Evolutionary conservation across 2,329 filamentous ascomycete genomes (phyloP).

Genomic region (Neurospora sp.): DNA sequence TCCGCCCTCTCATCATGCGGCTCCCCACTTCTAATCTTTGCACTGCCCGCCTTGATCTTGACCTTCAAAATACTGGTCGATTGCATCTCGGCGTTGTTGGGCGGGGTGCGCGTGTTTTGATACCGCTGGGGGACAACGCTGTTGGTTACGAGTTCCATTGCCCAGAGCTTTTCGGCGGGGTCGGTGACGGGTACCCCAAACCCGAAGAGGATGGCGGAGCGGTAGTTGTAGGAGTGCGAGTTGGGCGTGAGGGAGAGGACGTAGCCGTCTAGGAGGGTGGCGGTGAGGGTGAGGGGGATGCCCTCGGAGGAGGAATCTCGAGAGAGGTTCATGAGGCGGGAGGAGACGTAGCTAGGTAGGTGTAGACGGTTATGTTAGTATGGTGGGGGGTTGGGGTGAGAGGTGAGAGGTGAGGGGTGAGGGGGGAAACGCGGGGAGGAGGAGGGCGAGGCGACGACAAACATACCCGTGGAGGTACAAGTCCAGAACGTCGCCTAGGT

Average conservation of each 20-base stretch:
- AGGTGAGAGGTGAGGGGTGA: too few species aligned
- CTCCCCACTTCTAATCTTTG: constrained; percentile 60
- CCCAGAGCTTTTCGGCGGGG: constrained; percentile 62
- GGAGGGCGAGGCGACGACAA: too few species aligned
- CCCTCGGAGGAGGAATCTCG: constrained; percentile 52
- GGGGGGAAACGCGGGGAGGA: too few species aligned
- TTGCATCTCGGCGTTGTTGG: constrained; percentile 63
- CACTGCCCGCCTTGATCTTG: constrained; percentile 59
- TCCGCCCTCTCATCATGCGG: constrained; percentile 47
- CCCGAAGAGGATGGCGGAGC: constrained; percentile 69
- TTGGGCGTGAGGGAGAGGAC: constrained; percentile 71
- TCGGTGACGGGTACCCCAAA: constrained; percentile 59
- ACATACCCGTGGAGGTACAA: constrained; percentile 64
- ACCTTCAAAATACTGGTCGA: constrained; percentile 66
- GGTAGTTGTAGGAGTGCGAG: constrained; percentile 80
- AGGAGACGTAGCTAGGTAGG: constrained; percentile 52
- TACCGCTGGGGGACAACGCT: constrained; percentile 61
- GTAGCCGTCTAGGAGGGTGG: constrained; percentile 65
- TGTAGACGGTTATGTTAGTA: too few species aligned
- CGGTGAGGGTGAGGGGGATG: constrained; percentile 57
- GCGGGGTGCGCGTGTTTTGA: constrained; percentile 58
- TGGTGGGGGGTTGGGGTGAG: too few species aligned
- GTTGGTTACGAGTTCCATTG: constrained; percentile 71
- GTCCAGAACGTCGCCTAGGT: constrained; percentile 55
- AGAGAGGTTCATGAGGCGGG: constrained; percentile 62